Percentiles rank a stretch among this genome's conserved stretches.
phyloP scores from a whole-genome alignment of 208 protist species.

The Leishmania guyanensis region DNA sequence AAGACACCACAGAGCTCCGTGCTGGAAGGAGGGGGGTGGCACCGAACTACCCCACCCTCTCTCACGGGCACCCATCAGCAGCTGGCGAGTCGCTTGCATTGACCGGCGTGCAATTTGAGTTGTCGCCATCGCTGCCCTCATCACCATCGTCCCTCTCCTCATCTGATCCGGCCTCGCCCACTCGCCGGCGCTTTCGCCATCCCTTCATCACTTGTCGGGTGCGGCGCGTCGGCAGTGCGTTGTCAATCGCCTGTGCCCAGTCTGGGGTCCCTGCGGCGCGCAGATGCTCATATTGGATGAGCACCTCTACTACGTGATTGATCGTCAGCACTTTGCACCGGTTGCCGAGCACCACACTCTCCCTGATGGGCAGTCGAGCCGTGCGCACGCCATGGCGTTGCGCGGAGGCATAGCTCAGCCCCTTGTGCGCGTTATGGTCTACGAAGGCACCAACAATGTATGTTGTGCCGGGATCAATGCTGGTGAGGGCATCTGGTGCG shows the following conservation, averaged over 20 bases:
- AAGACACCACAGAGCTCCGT: background rate
- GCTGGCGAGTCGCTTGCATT: background rate
- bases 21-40: background rate
- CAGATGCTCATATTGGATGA: constrained; percentile 53
- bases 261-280: constrained; percentile 29
- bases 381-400: constrained; percentile 64
- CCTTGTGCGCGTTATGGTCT: constrained; percentile 88
- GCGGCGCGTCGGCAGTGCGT: constrained; percentile 71
- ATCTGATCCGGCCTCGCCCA: background rate
- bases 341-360: constrained; percentile 82
- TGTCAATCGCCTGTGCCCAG: constrained; percentile 70
- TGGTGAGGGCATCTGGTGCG: constrained; percentile 55
- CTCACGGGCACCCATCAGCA: background rate
- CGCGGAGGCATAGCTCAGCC: constrained; percentile 60
- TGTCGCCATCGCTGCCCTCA: background rate
- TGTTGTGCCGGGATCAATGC: constrained; percentile 53
- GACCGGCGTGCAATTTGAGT: background rate
- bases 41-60: background rate
- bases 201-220: constrained; percentile 39
- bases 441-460: constrained; percentile 92
- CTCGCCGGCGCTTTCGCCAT: constrained; percentile 32
- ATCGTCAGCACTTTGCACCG: constrained; percentile 90
- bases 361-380: constrained; percentile 78
- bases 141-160: background rate
- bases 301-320: constrained; percentile 85